Percentiles rank a stretch among this genome's conserved stretches.
Conservation (phyloP, 805 yeast species). For the Candida ficus region DNA sequence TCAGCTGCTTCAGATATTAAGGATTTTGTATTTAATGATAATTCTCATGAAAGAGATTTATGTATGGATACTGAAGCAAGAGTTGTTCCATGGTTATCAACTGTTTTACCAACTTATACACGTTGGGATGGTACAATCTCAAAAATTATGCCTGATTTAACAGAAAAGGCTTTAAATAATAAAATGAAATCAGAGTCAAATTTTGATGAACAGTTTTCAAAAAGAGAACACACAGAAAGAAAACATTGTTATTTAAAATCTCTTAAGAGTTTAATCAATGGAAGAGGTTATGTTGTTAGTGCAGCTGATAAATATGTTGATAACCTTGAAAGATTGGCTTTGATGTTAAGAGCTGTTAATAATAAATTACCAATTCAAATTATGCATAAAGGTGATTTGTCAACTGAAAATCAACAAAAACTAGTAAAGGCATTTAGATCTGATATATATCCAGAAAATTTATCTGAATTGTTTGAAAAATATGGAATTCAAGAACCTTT, state of each 20-base stretch:
- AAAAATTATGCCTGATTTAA: background rate
- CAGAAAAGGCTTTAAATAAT: background rate
- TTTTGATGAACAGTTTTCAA: no score
- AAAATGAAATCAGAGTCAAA: background rate
- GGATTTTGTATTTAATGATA: slow-evolving; percentile 5
- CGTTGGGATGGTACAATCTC: background rate
- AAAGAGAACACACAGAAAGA: no score
- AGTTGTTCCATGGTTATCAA: slow-evolving; percentile 33
- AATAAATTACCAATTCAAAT: background rate
- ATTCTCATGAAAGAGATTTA: slow-evolving; percentile 5
- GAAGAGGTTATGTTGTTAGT: background rate
- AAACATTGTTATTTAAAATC: no score
- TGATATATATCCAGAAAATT: background rate
- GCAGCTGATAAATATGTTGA: background rate
- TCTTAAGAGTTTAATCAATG: background rate
- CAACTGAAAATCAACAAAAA: background rate
- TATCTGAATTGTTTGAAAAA: no score
- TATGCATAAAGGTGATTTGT: background rate
- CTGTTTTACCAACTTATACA: slow-evolving; percentile 26
- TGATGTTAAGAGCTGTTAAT: no score
- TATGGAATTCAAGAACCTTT: no score
- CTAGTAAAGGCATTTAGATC: background rate
- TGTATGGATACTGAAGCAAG: slow-evolving; percentile 26
- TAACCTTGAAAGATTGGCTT: background rate
- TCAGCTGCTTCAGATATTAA: slow-evolving; percentile 2